Percentiles rank a stretch among this genome's conserved stretches.
Evolutionary conservation across 306 rosid genomes (phyloP).

Genomic region (Rosa lucieae): DNA sequence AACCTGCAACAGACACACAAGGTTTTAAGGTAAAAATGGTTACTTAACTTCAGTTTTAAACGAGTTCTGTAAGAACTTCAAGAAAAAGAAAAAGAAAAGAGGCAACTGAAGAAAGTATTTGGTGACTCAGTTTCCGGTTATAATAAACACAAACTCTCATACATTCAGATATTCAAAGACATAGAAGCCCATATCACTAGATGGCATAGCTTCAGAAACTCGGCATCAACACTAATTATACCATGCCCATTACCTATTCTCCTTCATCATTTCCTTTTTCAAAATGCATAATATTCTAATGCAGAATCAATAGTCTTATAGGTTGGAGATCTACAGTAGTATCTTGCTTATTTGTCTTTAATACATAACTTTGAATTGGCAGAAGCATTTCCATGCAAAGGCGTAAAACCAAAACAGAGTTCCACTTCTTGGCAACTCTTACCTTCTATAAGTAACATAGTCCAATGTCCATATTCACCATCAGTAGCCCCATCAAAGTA

Average conservation of each 20-base stretch:
- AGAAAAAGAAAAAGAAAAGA: neutral
- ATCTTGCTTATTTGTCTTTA: neutral
- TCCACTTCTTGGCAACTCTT: neutral
- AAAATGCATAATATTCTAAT: neutral
- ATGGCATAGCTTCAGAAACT: neutral
- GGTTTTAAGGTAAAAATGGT: constrained; percentile 7
- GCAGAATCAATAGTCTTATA: neutral
- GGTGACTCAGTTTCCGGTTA: neutral
- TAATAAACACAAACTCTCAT: neutral
- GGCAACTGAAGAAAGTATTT: neutral
- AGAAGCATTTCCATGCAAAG: neutral
- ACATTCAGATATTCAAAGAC: neutral
- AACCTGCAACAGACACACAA: constrained; percentile 66
- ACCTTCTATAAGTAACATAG: neutral
- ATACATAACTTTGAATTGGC: neutral
- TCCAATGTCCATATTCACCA: neutral
- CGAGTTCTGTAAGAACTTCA: neutral
- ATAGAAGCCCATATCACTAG: neutral
- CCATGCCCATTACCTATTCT: neutral
- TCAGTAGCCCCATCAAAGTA: neutral
- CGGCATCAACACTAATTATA: neutral
- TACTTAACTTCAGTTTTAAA: neutral
- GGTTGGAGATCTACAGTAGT: neutral
- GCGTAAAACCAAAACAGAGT: neutral
- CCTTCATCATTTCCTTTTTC: neutral